Base-by-base conservation (phyloP, 2,329 filamentous ascomycete genomes). In the Dothistroma septosporum region DNA sequence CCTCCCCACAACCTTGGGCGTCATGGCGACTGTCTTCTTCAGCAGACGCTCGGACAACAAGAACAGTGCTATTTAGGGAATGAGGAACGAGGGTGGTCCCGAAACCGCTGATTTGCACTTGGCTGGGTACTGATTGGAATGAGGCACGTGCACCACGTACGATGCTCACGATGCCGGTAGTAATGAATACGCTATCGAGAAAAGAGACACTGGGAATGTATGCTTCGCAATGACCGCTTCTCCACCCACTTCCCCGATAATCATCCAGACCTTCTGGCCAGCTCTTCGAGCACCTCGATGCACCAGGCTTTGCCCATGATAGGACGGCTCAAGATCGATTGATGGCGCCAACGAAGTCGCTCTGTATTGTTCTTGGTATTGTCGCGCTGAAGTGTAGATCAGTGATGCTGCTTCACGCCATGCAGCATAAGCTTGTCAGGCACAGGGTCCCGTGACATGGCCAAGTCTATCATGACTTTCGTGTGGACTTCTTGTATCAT, bases 1-100 rank as follows among this genome's bases (percentile, higher is more conserved):
- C 9, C 55, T 63, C 22, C 33, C 60, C 10, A 41, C 54, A 22
- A 57, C 61, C 1, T 16, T 63, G 21, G 52, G 55, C 11, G 54
- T 59, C 11, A 54, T 61, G 19, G 58, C 56, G 7, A 44, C 61
- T 6, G 50, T 59, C 0, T 57, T 63, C 49, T 47, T 66, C 31
- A 41, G 28, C 35, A 57, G 41, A 31, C 24, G 44, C 10, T 32
- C 54, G 4, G 22, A 14, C 16, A 48, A 33, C 24, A 32, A 21
- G 14, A 14, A 31, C 24, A 47, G 35, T 35, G 54, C 54, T 8
- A 44, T 57, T 3, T 57, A 49, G 24, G 22, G 16, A 21, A 7
- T 21, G 8, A 10, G 19, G 4, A 33, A 53, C 8, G 5, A 32
- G 7, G 2, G 12, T n/a, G 28, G 4, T 33, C 49, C 9, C 10